A percentile compares a stretch with the other conserved stretches of the same genome.
phyloP scores from a whole-genome alignment of 2,329 filamentous ascomycete genomes.

The Hawksworthiomyces lignivorus region DNA sequence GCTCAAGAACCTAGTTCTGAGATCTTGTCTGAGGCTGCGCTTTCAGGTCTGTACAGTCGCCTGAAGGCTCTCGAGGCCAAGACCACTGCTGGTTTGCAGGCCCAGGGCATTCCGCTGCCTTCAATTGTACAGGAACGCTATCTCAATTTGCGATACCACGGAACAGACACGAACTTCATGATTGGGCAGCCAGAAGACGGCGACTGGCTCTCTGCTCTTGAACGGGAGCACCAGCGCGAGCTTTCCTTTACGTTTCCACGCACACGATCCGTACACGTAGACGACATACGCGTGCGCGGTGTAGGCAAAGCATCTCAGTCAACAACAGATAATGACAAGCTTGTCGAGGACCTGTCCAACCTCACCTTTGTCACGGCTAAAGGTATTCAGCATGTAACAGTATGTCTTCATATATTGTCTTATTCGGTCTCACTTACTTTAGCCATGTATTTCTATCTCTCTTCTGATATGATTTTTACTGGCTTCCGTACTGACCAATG shows the following conservation, averaged over 20 bases:
- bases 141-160: constrained; percentile 84
- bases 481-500: constrained; percentile 47
- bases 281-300: constrained; percentile 80
- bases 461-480: not conserved
- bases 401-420: not conserved
- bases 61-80: constrained; percentile 44
- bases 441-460: too few relatives aligned
- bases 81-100: constrained; percentile 55
- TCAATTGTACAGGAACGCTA: constrained; percentile 83
- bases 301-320: constrained; percentile 63
- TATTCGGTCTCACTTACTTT: too few relatives aligned
- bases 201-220: constrained; percentile 73
- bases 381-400: constrained; percentile 16
- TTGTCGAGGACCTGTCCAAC: constrained; percentile 71
- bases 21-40: constrained; percentile 47
- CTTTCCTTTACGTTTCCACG: constrained; percentile 82
- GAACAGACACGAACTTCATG: constrained; percentile 87
- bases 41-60: constrained; percentile 35
- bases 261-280: constrained; percentile 71
- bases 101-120: constrained; percentile 69
- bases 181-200: constrained; percentile 63
- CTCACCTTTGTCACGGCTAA: constrained; percentile 53
- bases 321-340: constrained; percentile 69
- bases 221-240: constrained; percentile 81
- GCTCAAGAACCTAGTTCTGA: constrained; percentile 65